phyloP scores from a whole-genome alignment of 2,329 filamentous ascomycete species.

The Aureobasidium lini region DNA sequence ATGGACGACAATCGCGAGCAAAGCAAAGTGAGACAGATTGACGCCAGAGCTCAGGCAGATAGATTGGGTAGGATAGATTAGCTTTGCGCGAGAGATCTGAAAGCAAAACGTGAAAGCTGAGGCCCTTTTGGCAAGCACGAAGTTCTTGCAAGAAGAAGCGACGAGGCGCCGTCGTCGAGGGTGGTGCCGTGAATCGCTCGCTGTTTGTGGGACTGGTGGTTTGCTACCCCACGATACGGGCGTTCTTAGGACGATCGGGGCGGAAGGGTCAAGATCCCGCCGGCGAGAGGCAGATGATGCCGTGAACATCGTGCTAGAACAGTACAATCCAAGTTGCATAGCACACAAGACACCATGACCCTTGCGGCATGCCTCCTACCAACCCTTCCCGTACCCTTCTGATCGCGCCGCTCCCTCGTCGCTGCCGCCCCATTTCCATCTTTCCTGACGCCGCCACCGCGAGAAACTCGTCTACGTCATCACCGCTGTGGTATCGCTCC shows the following conservation, averaged over 20 bases:
- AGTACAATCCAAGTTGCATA: neutral
- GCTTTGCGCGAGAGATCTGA: neutral
- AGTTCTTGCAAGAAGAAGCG: conserved; percentile 1
- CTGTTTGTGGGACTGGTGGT: neutral
- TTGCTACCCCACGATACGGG: too few species aligned
- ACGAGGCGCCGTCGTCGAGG: neutral
- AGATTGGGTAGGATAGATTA: neutral
- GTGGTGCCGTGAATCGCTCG: neutral
- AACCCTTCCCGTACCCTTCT: neutral
- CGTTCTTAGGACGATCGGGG: neutral
- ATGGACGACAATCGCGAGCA: neutral
- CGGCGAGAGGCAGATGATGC: neutral
- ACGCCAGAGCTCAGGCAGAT: neutral
- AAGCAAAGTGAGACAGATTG: neutral
- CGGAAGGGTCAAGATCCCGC: neutral
- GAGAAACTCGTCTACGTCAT: conserved; percentile 8
- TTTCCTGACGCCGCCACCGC: neutral
- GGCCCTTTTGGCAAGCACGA: neutral
- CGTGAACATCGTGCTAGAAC: neutral
- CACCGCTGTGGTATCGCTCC: neutral
- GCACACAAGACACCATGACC: conserved; percentile 1
- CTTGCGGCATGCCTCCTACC: conserved; percentile 5
- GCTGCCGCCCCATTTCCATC: neutral
- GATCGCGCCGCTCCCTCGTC: conserved; percentile 4
- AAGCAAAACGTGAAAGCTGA: neutral